Conservation (phyloP, 495 filamentous ascomycete species). For the Mytilinidion resinicola region DNA sequence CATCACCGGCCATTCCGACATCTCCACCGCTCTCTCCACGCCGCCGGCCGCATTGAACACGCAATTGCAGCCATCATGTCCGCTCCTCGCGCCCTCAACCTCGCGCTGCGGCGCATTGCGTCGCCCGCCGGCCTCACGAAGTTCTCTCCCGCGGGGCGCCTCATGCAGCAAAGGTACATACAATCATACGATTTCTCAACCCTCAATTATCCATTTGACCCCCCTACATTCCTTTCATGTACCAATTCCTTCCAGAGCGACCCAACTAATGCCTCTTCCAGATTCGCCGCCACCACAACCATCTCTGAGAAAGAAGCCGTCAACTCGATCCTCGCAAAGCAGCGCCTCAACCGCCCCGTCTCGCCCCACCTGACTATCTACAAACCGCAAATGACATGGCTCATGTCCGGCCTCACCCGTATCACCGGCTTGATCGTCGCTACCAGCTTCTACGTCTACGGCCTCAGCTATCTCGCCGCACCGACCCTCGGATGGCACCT, state of each 20-base stretch:
- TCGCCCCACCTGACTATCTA: constrained; percentile 88
- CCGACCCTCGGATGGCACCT: constrained; percentile 80
- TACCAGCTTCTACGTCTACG: constrained; percentile 76
- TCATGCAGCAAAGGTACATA: constrained; percentile 24
- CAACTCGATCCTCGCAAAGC: constrained; percentile 67
- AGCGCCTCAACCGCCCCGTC: constrained; percentile 79
- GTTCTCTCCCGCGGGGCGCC: constrained; percentile 24
- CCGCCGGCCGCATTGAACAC: constrained; percentile 5
- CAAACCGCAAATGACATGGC: constrained; percentile 82
- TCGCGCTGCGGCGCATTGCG: constrained; percentile 20
- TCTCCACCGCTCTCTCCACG: background rate
- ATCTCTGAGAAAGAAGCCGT: constrained; percentile 47
- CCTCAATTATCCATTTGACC: constrained; percentile 2
- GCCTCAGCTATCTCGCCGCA: constrained; percentile 72
- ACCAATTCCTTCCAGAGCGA: background rate
- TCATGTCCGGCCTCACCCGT: constrained; percentile 65
- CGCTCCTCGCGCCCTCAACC: constrained; percentile 24
- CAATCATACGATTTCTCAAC: constrained; percentile 16
- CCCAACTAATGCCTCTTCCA: constrained; percentile 30
- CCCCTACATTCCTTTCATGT: constrained; percentile 1
- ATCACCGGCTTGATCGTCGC: constrained; percentile 70
- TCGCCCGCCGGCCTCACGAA: constrained; percentile 14
- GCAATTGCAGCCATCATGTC: constrained; percentile 16
- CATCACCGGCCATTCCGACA: constrained; percentile 15
- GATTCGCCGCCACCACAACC: constrained; percentile 53